These are phyloP conservation scores for Cunninghamia lanceolata DNA, from an alignment of 75 land plant genomes.

Conservation along the genomic window DNA sequence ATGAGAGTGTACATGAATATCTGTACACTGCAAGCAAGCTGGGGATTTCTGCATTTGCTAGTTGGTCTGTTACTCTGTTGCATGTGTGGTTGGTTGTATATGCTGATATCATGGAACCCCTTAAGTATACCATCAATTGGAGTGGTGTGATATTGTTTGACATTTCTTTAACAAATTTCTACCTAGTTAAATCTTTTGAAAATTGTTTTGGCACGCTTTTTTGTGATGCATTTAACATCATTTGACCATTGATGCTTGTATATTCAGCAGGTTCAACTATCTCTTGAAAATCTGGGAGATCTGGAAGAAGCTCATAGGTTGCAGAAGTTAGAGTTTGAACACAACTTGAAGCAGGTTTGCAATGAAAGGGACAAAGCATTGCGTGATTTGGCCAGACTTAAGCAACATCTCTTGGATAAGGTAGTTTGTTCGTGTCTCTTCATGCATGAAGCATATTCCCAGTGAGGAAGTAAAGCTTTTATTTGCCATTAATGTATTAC, in stretches of 20 bases:
- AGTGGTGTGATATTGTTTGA: neutral
- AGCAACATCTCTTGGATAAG: conserved; percentile 93
- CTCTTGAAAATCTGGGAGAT: neutral
- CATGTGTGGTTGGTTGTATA: neutral
- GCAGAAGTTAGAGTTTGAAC: conserved; percentile 35
- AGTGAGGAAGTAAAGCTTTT: neutral
- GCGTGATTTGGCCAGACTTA: conserved; percentile 72
- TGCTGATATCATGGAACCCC: too few relatives aligned
- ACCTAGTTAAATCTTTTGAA: neutral
- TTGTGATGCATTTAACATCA: neutral
- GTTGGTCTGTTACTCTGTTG: neutral
- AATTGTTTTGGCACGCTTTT: neutral
- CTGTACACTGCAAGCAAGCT: too few relatives aligned
- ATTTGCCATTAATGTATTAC: neutral
- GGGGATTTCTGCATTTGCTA: neutral
- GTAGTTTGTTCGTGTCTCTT: conserved; percentile 19
- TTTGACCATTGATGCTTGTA: neutral
- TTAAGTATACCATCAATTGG: too few relatives aligned
- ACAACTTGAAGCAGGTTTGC: conserved; percentile 50
- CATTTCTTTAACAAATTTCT: neutral
- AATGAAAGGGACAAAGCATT: conserved; percentile 81
- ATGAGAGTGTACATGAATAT: too few relatives aligned
- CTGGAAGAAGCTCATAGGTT: conserved; percentile 11
- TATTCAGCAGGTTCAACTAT: neutral
- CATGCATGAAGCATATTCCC: neutral